A percentile compares a stretch with the other conserved stretches of the same genome.
Evolutionary conservation across 495 filamentous ascomycete species (phyloP).

Genomic region (Bryoglossum gracile): DNA sequence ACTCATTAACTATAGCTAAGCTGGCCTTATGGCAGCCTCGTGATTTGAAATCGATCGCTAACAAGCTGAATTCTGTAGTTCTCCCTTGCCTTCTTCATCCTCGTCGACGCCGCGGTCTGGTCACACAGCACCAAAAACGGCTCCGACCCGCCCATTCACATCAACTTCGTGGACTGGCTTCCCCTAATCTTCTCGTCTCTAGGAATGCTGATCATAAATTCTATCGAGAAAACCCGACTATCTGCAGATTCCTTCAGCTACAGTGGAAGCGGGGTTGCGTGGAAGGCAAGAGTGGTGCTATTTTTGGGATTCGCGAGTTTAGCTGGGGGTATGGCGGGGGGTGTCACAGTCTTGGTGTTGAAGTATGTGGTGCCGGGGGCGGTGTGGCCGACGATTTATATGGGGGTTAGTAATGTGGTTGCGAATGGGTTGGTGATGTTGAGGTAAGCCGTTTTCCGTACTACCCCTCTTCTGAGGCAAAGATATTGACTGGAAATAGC

Average conservation of each 20-base stretch:
- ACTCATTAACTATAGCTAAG: background rate
- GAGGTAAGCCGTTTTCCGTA: constrained; percentile 49
- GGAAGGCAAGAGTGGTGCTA: constrained; percentile 92
- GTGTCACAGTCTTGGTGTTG: constrained; percentile 82
- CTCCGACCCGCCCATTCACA: constrained; percentile 63
- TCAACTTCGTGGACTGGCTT: constrained; percentile 98
- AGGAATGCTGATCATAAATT: constrained; percentile 99
- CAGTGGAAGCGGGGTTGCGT: constrained; percentile 77
- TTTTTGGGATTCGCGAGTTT: constrained; percentile 93
- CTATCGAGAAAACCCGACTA: constrained; percentile 86
- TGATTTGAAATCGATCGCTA: background rate
- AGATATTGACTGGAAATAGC: constrained; percentile 35
- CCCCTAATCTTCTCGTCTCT: constrained; percentile 89
- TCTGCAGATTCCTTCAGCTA: constrained; percentile 84
- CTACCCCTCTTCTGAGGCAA: background rate
- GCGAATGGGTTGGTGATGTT: constrained; percentile 83
- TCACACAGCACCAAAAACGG: constrained; percentile 73
- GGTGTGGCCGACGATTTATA: constrained; percentile 76
- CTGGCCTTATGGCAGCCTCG: no score
- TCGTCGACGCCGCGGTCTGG: constrained; percentile 86
- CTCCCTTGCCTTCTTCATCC: constrained; percentile 92
- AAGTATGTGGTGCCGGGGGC: constrained; percentile 81
- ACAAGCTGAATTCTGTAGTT: constrained; percentile 50
- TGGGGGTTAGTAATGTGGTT: constrained; percentile 90
- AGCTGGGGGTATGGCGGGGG: constrained; percentile 89